Conservation (phyloP, 768 basidiomycete species). For the Serendipita indica region DNA sequence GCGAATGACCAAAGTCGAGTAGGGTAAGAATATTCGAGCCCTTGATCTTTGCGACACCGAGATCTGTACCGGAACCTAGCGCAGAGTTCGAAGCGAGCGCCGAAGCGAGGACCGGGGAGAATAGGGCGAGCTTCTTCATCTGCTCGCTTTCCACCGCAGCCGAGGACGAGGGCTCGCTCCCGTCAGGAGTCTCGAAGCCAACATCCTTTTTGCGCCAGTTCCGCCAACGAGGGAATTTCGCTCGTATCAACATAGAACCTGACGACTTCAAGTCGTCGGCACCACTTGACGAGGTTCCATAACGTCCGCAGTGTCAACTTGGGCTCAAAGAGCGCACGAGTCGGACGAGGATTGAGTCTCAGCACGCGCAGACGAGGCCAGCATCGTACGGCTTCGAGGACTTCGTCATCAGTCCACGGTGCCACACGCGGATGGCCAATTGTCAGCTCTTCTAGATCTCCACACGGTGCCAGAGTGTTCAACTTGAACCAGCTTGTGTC, state of each 20-base stretch:
- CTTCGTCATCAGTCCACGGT: constrained; percentile 6
- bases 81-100: background rate
- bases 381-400: background rate
- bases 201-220: too few relatives aligned
- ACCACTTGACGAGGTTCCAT: constrained; percentile 8
- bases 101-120: background rate
- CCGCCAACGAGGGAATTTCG: background rate
- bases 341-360: constrained; percentile 2
- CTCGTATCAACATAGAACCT: background rate
- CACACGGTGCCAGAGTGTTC: background rate
- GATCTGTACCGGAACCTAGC: too few relatives aligned
- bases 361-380: background rate
- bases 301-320: background rate
- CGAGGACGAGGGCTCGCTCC: too few relatives aligned
- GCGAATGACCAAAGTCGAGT: background rate
- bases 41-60: constrained; percentile 1
- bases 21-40: background rate
- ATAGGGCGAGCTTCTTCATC: too few relatives aligned
- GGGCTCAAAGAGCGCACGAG: background rate
- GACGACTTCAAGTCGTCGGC: background rate
- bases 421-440: constrained; percentile 5
- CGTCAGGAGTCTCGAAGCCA: too few relatives aligned
- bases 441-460: background rate
- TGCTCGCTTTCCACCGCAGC: too few relatives aligned
- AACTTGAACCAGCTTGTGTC: background rate